Evolutionary conservation across 202 grass and related monocot species (phyloP).

Genomic region (Eragrostis tef): DNA sequence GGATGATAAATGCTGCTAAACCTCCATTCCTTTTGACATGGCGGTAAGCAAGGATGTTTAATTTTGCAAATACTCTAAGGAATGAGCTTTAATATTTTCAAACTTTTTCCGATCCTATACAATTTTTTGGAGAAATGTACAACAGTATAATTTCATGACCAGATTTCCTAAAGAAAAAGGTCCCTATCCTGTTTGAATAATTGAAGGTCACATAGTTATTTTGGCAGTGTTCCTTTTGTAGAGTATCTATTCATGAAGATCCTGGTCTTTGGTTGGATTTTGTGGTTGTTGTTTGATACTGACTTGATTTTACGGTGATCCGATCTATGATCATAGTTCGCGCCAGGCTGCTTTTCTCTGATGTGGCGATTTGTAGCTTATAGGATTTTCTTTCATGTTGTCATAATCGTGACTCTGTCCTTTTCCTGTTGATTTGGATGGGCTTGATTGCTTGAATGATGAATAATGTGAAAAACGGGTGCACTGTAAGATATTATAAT

Average conservation of each 20-base stretch:
- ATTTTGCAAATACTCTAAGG: background rate
- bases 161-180: background rate
- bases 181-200: background rate
- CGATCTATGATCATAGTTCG: background rate
- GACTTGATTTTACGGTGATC: slow-evolving; percentile 1
- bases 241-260: background rate
- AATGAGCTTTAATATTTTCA: background rate
- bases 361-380: background rate
- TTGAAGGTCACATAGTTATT: background rate
- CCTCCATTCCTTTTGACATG: background rate
- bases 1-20: background rate
- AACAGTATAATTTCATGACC: background rate
- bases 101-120: background rate
- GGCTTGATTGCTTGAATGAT: slow-evolving; percentile 18
- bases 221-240: background rate
- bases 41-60: background rate
- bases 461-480: background rate
- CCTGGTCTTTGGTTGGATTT: background rate
- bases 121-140: background rate
- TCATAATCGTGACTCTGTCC: background rate
- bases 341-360: background rate
- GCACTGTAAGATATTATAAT: background rate
- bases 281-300: background rate
- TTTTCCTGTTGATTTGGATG: slow-evolving; percentile 29
- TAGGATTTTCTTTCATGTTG: background rate